A percentile compares a stretch with the other conserved stretches of the same genome.
Evolutionary conservation across 768 basidiomycete genomes (phyloP).

Genomic region (Stropharia rugosoannulata): DNA sequence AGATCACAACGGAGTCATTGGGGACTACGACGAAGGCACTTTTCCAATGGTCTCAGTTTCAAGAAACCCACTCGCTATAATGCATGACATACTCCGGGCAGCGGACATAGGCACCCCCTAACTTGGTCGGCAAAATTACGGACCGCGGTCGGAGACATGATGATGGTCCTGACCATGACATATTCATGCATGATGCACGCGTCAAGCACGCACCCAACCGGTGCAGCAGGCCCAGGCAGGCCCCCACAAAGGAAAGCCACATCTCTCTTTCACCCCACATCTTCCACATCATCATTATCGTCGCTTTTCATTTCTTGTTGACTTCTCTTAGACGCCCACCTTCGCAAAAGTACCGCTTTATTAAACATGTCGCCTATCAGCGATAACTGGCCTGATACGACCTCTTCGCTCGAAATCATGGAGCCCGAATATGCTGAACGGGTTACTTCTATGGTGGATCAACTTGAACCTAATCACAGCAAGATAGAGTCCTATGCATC

Average conservation of each 20-base stretch:
- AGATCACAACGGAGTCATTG: no score
- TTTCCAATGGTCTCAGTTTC: background rate
- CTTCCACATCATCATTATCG: background rate
- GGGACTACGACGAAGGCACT: no score
- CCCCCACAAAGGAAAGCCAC: conserved; percentile 12
- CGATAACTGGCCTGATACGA: conserved; percentile 37
- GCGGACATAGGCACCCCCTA: background rate
- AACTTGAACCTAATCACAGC: conserved; percentile 29
- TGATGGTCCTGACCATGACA: conserved; percentile 16
- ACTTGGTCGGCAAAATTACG: conserved; percentile 16
- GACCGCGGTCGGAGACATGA: conserved; percentile 15
- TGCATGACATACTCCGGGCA: background rate
- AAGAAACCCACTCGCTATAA: background rate
- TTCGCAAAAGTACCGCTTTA: conserved; percentile 7
- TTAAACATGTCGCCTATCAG: conserved; percentile 32
- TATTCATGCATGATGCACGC: conserved; percentile 24
- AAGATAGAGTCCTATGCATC: conserved; percentile 32
- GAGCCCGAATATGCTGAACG: conserved; percentile 33
- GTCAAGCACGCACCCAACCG: conserved; percentile 21
- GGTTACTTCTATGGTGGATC: conserved; percentile 35
- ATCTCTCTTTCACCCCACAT: conserved; percentile 16
- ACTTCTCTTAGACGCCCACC: conserved; percentile 2
- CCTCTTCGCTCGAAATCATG: conserved; percentile 32
- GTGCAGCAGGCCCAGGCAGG: conserved; percentile 2
- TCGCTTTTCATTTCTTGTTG: conserved; percentile 5